Conservation (phyloP, 257 asterid genomes). For the Avicennia marina region DNA sequence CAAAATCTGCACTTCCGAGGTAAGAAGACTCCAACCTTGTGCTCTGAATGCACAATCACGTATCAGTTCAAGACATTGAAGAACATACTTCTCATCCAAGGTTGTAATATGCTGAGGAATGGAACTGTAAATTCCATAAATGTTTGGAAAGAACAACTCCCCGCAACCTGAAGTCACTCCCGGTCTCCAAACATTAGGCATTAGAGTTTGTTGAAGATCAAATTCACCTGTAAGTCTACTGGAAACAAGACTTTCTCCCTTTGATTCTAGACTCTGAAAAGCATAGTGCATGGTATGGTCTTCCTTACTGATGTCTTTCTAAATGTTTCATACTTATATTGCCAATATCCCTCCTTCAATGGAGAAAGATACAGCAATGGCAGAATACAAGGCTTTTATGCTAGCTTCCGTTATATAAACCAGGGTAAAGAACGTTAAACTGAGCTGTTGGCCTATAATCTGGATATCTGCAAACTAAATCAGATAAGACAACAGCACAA, state of each 20-base stretch:
- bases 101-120: conserved; percentile 62
- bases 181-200: conserved; percentile 15
- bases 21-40: conserved; percentile 34
- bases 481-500: too few relatives aligned
- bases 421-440: too few relatives aligned
- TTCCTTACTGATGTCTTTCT: conserved; percentile 21
- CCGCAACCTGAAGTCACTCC: conserved; percentile 25
- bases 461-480: too few relatives aligned
- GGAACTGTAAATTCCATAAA: conserved; percentile 28
- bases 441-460: too few relatives aligned
- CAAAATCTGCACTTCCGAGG: conserved; percentile 33
- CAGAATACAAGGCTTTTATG: too few relatives aligned
- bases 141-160: conserved; percentile 33
- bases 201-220: conserved; percentile 22
- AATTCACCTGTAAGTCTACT: conserved; percentile 11
- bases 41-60: conserved; percentile 43
- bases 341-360: conserved; percentile 27
- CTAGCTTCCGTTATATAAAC: too few relatives aligned
- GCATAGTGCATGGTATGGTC: conserved; percentile 21
- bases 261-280: conserved; percentile 21
- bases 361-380: conserved; percentile 22
- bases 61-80: conserved; percentile 64
- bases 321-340: conserved; percentile 16
- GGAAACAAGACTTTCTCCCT: conserved; percentile 24
- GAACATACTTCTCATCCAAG: conserved; percentile 61